Percentiles rank a stretch among this genome's conserved stretches.
phyloP scores from a whole-genome alignment of 2,329 filamentous ascomycete genomes.

The Xylaria sp. region DNA sequence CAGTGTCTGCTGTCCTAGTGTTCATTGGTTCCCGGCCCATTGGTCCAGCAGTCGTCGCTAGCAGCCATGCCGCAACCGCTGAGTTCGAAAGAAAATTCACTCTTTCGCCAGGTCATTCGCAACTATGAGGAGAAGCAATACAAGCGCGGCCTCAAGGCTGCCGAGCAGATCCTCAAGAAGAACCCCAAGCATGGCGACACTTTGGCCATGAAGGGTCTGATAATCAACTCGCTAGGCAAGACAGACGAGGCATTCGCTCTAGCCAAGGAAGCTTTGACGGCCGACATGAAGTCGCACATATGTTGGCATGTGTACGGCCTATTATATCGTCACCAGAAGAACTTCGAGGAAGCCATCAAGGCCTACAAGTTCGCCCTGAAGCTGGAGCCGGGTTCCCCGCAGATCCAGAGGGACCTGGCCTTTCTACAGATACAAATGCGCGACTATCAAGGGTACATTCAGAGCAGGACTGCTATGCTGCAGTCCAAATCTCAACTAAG shows the following conservation, averaged over 20 bases:
- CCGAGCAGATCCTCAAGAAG: conserved; percentile 95
- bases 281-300: conserved; percentile 98
- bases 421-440: conserved; percentile 95
- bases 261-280: conserved; percentile 88
- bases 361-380: conserved; percentile 95
- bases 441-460: conserved; percentile 91
- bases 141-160: conserved; percentile 90
- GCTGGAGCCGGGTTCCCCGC: conserved; percentile 90
- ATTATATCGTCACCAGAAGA: conserved; percentile 91
- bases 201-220: conserved; percentile 97
- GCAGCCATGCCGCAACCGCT: conserved; percentile 71
- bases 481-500: conserved; percentile 80
- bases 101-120: conserved; percentile 94
- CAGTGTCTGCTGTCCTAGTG: not conserved
- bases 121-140: conserved; percentile 99
- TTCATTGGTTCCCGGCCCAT: not conserved
- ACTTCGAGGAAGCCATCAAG: conserved; percentile 99
- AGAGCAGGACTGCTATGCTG: conserved; percentile 87
- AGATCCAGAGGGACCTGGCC: conserved; percentile 93
- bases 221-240: conserved; percentile 91
- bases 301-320: conserved; percentile 99
- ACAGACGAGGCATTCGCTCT: conserved; percentile 92
- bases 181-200: conserved; percentile 97
- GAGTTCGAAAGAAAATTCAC: conserved; percentile 85
- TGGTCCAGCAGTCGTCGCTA: conserved; percentile 6